These are phyloP conservation scores for Arachis stenosperma DNA, from an alignment of 306 rosid species.

Conservation along the genomic window DNA sequence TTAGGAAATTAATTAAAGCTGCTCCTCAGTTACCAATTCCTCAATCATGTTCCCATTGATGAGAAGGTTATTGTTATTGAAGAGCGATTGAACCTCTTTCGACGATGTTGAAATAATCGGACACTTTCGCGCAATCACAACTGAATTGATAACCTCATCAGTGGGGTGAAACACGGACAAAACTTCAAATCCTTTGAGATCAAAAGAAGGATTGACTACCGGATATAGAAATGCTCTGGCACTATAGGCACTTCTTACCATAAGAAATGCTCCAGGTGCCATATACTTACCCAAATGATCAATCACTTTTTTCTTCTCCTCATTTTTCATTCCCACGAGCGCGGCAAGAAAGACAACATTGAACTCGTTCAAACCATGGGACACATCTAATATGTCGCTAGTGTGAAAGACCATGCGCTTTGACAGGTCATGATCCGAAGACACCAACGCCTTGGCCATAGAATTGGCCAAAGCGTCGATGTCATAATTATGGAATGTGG, in stretches of 20 bases:
- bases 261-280: constrained; percentile 70
- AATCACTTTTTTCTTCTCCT: constrained; percentile 56
- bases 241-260: constrained; percentile 92
- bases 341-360: constrained; percentile 87
- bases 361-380: constrained; percentile 39
- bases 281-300: constrained; percentile 65
- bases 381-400: constrained; percentile 64
- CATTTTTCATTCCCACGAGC: constrained; percentile 77
- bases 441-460: constrained; percentile 68
- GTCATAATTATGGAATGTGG: constrained; percentile 78
- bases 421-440: constrained; percentile 62
- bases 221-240: constrained; percentile 89
- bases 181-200: constrained; percentile 72
- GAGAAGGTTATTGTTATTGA: constrained; percentile 53
- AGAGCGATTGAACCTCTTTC: constrained; percentile 50
- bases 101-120: constrained; percentile 24
- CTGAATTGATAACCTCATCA: constrained; percentile 80
- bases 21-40: constrained; percentile 49
- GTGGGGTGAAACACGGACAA: constrained; percentile 79
- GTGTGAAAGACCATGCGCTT: constrained; percentile 74
- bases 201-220: constrained; percentile 60
- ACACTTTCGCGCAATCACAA: constrained; percentile 66
- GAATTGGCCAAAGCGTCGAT: constrained; percentile 55
- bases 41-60: constrained; percentile 52
- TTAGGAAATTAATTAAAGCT: too few species aligned